Base-by-base conservation (phyloP, 2,329 filamentous ascomycete species). In the Xylariomycetidae sp. region DNA sequence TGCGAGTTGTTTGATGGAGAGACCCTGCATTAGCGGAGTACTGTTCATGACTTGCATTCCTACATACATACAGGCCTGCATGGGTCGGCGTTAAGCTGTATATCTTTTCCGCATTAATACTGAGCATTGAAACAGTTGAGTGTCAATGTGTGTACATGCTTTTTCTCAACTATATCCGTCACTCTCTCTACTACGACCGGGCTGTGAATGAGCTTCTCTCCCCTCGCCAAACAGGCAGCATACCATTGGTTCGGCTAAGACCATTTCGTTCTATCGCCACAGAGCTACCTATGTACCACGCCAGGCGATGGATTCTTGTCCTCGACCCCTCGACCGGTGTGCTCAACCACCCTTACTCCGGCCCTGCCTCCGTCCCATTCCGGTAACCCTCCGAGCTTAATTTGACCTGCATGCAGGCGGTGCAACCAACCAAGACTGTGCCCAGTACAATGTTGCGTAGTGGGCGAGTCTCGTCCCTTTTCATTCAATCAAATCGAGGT, bases 181-280 rank as follows among this genome's bases (percentile, higher is more conserved):
- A n/a, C n/a, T n/a, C n/a, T n/a, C n/a, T n/a, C n/a, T n/a, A n/a
- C n/a, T n/a, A n/a, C n/a, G n/a, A n/a, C n/a, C n/a, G n/a, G 40
- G 25, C 25, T 36, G 36, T 33, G 40, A 38, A 45, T 40, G 36
- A 33, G 38, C 36, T 38, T 39, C 30, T 39, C 36, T 34, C 34
- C 34, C 16, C 20, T 36, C 37, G 8, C 20, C 20, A 23, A 23
- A 23, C 20, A 23, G n/a, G n/a, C n/a, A 23, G n/a, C n/a, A 23
- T 8, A n/a, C 8, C n/a, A 8, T 23, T 23, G n/a, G n/a, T 23
- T n/a, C 8, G n/a, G 20, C 20, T 23, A 23, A 23, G 8, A n/a
- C n/a, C 20, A n/a, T 8, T 23, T 23, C 8, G 8, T 23, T n/a
- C 20, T 23, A 8, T 23, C n/a, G 8, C 20, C 20, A 23, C 8